Evolutionary conservation across 306 rosid species (phyloP).

Genomic region (Trifolium pratense): DNA sequence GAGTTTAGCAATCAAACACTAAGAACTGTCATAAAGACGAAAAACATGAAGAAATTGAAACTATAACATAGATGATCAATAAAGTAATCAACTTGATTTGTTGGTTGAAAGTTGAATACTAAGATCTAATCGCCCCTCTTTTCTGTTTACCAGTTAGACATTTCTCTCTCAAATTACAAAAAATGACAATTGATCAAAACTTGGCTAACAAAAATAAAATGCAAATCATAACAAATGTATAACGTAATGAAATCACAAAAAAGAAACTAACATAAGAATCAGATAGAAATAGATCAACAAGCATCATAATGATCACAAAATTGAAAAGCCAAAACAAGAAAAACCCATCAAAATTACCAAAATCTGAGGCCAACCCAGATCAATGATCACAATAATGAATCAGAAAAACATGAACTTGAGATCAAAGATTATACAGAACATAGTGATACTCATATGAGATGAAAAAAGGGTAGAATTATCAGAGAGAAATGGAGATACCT

Average conservation of each 20-base stretch:
- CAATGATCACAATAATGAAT: constrained; percentile 24
- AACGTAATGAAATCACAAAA: constrained; percentile 40
- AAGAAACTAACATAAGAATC: constrained; percentile 16
- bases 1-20: constrained; percentile 39
- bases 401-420: constrained; percentile 40
- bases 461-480: constrained; percentile 18
- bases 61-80: constrained; percentile 27
- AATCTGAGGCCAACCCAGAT: constrained; percentile 41
- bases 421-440: constrained; percentile 41
- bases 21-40: constrained; percentile 31
- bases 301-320: constrained; percentile 31
- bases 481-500: constrained; percentile 53
- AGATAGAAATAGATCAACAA: constrained; percentile 49
- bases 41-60: constrained; percentile 24
- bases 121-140: constrained; percentile 46
- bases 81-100: constrained; percentile 45
- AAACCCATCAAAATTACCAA: constrained; percentile 46
- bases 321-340: constrained; percentile 32
- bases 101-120: constrained; percentile 34
- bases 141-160: constrained; percentile 28
- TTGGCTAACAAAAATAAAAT: constrained; percentile 20
- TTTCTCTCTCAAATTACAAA: constrained; percentile 28
- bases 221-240: constrained; percentile 39
- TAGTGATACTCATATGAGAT: background rate
- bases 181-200: constrained; percentile 32